These are phyloP conservation scores for Picea glauca DNA, from an alignment of 75 land plant species.

Conservation along the genomic window DNA sequence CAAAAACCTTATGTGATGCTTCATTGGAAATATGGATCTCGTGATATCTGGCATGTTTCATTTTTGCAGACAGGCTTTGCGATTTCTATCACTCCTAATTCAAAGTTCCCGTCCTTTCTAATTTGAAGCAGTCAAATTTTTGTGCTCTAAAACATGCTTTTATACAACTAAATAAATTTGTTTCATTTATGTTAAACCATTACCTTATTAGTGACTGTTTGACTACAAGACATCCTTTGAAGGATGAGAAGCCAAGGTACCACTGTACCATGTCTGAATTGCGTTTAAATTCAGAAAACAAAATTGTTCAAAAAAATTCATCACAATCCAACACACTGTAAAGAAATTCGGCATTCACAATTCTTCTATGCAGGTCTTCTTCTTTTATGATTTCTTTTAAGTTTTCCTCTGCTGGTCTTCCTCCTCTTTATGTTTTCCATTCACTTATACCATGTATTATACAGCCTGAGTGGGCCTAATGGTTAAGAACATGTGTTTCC, in stretches of 20 bases:
- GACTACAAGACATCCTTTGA: not conserved
- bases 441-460: not conserved
- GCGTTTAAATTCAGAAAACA: not conserved
- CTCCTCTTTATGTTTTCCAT: not conserved
- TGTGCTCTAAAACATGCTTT: not conserved
- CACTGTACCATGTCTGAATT: not conserved
- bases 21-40: not conserved
- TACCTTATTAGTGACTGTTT: not conserved
- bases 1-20: no score
- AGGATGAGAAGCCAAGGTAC: not conserved
- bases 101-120: not conserved
- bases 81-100: not conserved
- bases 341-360: no score
- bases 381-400: not conserved
- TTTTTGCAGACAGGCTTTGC: no score
- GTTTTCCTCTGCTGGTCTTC: not conserved
- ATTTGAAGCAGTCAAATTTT: not conserved
- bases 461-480: no score
- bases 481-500: no score
- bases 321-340: no score
- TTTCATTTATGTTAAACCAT: slow-evolving; percentile 4
- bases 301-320: not conserved
- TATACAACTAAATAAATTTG: not conserved
- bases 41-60: not conserved
- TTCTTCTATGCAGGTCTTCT: not conserved